A percentile compares a stretch with the other conserved stretches of the same genome.
Evolutionary conservation across 31 red algal genomes (phyloP).

Genomic region (Odonthalia washingtoniensis): DNA sequence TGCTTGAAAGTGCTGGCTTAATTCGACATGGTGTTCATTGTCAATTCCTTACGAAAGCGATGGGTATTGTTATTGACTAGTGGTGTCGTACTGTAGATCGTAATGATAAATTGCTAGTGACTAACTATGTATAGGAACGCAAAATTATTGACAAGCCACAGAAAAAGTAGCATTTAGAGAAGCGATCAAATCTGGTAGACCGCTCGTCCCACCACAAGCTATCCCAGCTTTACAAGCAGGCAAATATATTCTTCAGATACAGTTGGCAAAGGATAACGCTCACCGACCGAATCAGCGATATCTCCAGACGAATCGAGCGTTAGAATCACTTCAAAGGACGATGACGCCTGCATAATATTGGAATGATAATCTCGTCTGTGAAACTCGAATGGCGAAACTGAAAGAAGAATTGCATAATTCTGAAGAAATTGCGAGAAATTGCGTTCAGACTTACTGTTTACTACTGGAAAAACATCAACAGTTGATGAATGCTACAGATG

Average conservation of each 20-base stretch:
- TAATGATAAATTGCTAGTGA: conserved; percentile 68
- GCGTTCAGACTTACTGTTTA: conserved; percentile 17
- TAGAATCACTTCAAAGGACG: conserved; percentile 27
- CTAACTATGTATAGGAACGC: conserved; percentile 88
- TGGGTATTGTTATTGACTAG: conserved; percentile 71
- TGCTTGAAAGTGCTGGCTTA: conserved; percentile 62
- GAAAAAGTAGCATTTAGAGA: conserved; percentile 56
- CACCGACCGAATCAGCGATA: conserved; percentile 36
- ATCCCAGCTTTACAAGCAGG: conserved; percentile 46
- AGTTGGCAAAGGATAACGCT: conserved; percentile 40
- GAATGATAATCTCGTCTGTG: background rate
- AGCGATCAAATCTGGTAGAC: conserved; percentile 71
- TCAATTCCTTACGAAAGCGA: conserved; percentile 80
- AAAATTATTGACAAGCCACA: conserved; percentile 74
- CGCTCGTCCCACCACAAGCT: conserved; percentile 54
- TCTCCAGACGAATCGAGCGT: conserved; percentile 14
- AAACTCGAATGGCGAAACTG: conserved; percentile 36
- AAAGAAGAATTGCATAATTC: conserved; percentile 49
- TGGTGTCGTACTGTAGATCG: conserved; percentile 58
- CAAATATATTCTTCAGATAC: conserved; percentile 23
- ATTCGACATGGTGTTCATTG: conserved; percentile 98
- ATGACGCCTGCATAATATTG: conserved; percentile 13
- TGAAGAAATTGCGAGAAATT: conserved; percentile 24
- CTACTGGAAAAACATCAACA: conserved; percentile 44
- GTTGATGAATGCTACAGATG: background rate